Evolutionary conservation across 2,329 filamentous ascomycete genomes (phyloP), one percentile per base, ranked within the genome.

Genomic region (Chaetomiaceae sp.): DNA sequence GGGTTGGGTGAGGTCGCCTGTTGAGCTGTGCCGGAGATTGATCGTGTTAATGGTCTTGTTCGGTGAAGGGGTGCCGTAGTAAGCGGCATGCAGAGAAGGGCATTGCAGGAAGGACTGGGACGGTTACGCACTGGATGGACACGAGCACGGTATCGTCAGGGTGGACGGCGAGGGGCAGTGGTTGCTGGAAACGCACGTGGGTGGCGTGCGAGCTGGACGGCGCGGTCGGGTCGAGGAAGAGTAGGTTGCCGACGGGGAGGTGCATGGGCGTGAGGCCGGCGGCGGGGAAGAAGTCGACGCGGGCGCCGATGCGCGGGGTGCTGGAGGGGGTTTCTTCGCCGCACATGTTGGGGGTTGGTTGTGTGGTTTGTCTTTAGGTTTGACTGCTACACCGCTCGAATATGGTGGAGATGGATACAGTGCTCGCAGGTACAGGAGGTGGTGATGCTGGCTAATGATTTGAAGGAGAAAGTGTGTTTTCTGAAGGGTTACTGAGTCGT

Each of bases 71-170:
- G n/a, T n/a, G n/a, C n/a, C n/a, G n/a, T n/a, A n/a, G n/a, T n/a
- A n/a, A n/a, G n/a, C 4, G 24, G 10, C 24, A 9, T 22, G 22
- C 24, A 26, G 18, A n/a, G 11, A 8, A 39, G 2, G 14, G 32
- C 30, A 22, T 26, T 7, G 18, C 12, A 30, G 7, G 18, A n/a
- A 4, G 11, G 37, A n/a, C n/a, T n/a, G n/a, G 7, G 30, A 32
- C 3, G 2, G 46, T 53, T 9, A n/a, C n/a, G n/a, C 22, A 60
- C 58, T 60, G 55, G 38, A 60, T 60, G 1, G 56, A 58, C 1
- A 60, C 51, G 2, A 56, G 37, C 8, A 60, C 15, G 6, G 30
- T 26, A 2, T 55, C 49, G 17, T 47, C 18, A 6, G 8, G 10
- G 12, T 30, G 8, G 14, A 33, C 8, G n/a, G 40, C 33, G 6